phyloP scores from a whole-genome alignment of 108 stramenopile genomes.

The Nitzschia sp. region DNA sequence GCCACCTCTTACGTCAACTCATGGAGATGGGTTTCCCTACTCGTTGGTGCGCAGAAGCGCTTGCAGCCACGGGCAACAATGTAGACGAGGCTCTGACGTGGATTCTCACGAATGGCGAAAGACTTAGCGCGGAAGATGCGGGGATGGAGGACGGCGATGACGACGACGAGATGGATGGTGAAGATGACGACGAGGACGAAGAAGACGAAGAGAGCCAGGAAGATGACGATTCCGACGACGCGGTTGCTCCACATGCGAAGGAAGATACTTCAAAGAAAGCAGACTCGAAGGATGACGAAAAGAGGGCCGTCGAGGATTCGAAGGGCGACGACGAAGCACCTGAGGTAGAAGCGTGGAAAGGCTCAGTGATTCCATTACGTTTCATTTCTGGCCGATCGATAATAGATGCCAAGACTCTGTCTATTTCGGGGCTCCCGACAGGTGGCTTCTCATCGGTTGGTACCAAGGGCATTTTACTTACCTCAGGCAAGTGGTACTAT shows the following conservation, averaged over 20 bases:
- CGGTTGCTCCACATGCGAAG: background rate
- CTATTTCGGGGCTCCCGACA: slow-evolving; percentile 74
- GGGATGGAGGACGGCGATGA: slow-evolving; percentile 71
- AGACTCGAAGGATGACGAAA: background rate
- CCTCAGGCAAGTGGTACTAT: slow-evolving; percentile 94
- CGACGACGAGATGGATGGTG: slow-evolving; percentile 57
- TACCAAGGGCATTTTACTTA: slow-evolving; percentile 79
- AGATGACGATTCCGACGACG: slow-evolving; percentile 25
- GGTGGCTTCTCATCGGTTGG: slow-evolving; percentile 90
- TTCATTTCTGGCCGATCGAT: slow-evolving; percentile 74
- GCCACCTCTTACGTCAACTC: slow-evolving; percentile 81
- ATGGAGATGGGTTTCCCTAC: slow-evolving; percentile 97
- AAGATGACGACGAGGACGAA: slow-evolving; percentile 58
- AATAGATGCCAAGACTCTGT: slow-evolving; percentile 64
- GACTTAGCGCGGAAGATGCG: slow-evolving; percentile 75
- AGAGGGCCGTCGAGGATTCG: background rate
- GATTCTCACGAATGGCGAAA: slow-evolving; percentile 93
- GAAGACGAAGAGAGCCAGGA: slow-evolving; percentile 35
- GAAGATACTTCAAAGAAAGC: background rate
- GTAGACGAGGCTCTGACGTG: slow-evolving; percentile 96
- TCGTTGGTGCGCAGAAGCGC: slow-evolving; percentile 91
- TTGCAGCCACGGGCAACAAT: slow-evolving; percentile 89
- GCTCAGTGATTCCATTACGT: slow-evolving; percentile 67
- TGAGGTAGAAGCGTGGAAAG: slow-evolving; percentile 51
- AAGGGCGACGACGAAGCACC: background rate